phyloP scores from a whole-genome alignment of 108 stramenopile genomes.

The Ochromonas danica region DNA sequence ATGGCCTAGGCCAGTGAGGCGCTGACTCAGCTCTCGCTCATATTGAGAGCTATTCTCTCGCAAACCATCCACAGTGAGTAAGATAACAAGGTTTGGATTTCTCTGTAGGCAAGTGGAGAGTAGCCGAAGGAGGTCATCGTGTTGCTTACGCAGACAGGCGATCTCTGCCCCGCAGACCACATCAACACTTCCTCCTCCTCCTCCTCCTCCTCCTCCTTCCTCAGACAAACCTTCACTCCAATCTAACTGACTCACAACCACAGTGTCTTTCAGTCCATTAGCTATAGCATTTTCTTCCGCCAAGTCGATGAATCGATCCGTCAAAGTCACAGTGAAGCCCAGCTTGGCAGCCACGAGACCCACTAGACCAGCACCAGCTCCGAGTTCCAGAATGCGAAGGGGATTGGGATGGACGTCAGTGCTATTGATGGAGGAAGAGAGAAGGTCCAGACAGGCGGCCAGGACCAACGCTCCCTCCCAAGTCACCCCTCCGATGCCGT shows the following conservation, averaged over 20 bases:
- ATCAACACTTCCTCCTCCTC: not conserved
- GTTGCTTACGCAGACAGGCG: slow-evolving; percentile 4
- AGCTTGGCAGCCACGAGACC: not conserved
- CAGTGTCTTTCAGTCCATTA: too few relatives aligned
- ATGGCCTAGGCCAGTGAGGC: too few relatives aligned
- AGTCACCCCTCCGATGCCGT: slow-evolving; percentile 25
- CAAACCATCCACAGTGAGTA: not conserved
- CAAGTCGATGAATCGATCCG: slow-evolving; percentile 12
- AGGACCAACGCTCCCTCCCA: slow-evolving; percentile 31
- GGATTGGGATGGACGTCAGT: not conserved
- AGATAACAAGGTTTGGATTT: not conserved
- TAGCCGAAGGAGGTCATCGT: not conserved
- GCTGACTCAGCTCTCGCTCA: too few relatives aligned
- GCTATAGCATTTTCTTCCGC: too few relatives aligned
- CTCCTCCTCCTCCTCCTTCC: not conserved
- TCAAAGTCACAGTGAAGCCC: not conserved
- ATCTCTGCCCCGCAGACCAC: not conserved
- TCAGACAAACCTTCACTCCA: too few relatives aligned
- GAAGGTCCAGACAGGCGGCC: too few relatives aligned
- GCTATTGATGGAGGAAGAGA: too few relatives aligned
- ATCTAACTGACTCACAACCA: too few relatives aligned
- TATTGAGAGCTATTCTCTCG: too few relatives aligned
- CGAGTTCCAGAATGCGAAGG: not conserved
- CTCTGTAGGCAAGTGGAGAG: not conserved
- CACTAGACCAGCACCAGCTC: slow-evolving; percentile 10